phyloP scores from a whole-genome alignment of 306 rosid species.

The Cucumis hystrix region DNA sequence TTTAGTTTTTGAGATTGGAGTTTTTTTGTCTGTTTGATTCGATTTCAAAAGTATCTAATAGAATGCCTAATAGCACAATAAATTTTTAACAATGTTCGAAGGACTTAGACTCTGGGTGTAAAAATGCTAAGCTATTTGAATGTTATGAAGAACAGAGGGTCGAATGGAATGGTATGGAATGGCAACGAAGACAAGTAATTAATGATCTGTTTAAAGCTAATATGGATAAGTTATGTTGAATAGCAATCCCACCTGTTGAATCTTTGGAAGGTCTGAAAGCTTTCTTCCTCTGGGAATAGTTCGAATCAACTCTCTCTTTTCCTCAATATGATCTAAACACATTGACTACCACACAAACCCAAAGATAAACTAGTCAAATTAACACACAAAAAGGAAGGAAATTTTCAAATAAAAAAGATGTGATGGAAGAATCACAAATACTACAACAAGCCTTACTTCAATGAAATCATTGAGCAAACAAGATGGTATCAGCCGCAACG shows the following conservation, averaged over 20 bases:
- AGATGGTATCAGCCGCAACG: conserved; percentile 35
- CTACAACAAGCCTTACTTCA: conserved; percentile 23
- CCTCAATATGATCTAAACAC: conserved; percentile 52
- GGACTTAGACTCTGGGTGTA: too few relatives aligned
- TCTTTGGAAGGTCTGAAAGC: conserved; percentile 48
- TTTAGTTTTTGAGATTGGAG: too few relatives aligned
- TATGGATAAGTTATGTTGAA: background rate
- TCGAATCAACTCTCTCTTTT: conserved; percentile 54
- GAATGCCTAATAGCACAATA: too few relatives aligned
- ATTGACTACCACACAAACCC: conserved; percentile 33
- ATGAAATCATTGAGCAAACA: conserved; percentile 63
- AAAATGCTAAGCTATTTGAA: too few relatives aligned
- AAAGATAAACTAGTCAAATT: background rate
- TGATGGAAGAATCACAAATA: too few relatives aligned
- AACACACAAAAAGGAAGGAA: background rate
- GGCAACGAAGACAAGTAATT: background rate
- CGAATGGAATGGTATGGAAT: background rate
- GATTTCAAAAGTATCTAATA: too few relatives aligned
- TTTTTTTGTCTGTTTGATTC: too few relatives aligned
- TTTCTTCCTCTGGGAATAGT: conserved; percentile 45
- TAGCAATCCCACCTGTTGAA: conserved; percentile 43
- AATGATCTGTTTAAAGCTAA: background rate
- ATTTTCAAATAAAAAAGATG: background rate
- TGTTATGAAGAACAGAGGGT: too few relatives aligned
- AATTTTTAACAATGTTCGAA: too few relatives aligned